Percentiles rank a stretch among this genome's conserved stretches.
Evolutionary conservation across 2,329 filamentous ascomycete genomes (phyloP).

Genomic region (Botrytis sinoallii): DNA sequence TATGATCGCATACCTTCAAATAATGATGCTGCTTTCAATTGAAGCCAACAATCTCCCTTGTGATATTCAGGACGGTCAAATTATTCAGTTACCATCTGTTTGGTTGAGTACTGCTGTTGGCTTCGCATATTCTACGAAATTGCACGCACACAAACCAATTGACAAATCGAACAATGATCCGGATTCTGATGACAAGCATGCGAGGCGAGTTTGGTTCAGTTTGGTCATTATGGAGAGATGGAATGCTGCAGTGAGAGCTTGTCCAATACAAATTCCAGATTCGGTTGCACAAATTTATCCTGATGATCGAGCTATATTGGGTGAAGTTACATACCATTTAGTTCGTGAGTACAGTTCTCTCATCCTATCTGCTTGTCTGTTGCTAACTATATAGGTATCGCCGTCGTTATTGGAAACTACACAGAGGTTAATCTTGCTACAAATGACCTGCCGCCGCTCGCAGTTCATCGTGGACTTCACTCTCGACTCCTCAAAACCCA

Average conservation of each 20-base stretch:
- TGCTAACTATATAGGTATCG: slow-evolving; percentile 46
- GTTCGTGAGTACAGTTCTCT: slow-evolving; percentile 52
- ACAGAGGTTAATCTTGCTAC: slow-evolving; percentile 46
- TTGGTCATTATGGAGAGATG: slow-evolving; percentile 70
- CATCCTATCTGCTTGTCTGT: neutral
- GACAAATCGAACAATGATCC: slow-evolving; percentile 48
- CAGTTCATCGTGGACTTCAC: slow-evolving; percentile 43
- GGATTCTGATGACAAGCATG: slow-evolving; percentile 61
- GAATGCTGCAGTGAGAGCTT: slow-evolving; percentile 66
- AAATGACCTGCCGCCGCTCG: slow-evolving; percentile 44
- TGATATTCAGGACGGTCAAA: slow-evolving; percentile 41
- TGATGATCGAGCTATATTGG: slow-evolving; percentile 58
- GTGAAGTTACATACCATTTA: slow-evolving; percentile 61
- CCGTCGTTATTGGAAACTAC: slow-evolving; percentile 56
- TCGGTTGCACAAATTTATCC: slow-evolving; percentile 57
- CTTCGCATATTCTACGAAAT: slow-evolving; percentile 61
- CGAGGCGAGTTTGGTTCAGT: slow-evolving; percentile 67
- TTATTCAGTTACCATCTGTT: slow-evolving; percentile 45
- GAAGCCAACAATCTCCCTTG: slow-evolving; percentile 55
- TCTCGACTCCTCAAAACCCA: slow-evolving; percentile 53
- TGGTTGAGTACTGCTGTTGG: slow-evolving; percentile 65
- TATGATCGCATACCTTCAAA: slow-evolving; percentile 60
- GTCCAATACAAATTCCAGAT: slow-evolving; percentile 60
- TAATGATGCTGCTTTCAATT: slow-evolving; percentile 62
- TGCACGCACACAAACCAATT: slow-evolving; percentile 49